Percentiles rank a stretch among this genome's conserved stretches.
These are phyloP conservation scores for Malus domestica DNA, from an alignment of 306 rosid genomes.

Conservation along the genomic window DNA sequence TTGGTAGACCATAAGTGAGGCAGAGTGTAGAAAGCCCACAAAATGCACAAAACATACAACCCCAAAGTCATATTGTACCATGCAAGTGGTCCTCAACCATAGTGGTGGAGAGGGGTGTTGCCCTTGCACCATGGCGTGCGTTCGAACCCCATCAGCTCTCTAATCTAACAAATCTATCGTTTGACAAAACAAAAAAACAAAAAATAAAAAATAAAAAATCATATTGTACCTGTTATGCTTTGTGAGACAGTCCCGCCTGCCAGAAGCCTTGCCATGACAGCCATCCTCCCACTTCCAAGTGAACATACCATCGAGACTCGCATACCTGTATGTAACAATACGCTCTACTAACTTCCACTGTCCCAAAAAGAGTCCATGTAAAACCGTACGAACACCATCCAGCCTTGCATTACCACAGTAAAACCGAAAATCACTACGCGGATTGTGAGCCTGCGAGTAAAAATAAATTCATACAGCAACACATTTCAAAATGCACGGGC, in stretches of 20 bases:
- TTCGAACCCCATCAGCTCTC: too few relatives aligned
- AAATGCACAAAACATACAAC: background rate
- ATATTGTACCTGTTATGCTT: conserved; percentile 43
- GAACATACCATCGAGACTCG: conserved; percentile 49
- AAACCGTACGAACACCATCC: background rate
- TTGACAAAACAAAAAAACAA: too few relatives aligned
- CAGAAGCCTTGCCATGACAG: conserved; percentile 71
- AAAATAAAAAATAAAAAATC: background rate
- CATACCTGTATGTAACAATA: background rate
- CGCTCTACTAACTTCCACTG: background rate
- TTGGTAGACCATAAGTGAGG: background rate
- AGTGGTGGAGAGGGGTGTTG: too few relatives aligned
- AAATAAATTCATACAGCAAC: background rate
- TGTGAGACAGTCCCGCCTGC: conserved; percentile 51
- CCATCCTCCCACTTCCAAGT: conserved; percentile 75
- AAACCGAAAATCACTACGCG: background rate
- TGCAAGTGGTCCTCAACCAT: too few relatives aligned
- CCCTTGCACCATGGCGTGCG: too few relatives aligned
- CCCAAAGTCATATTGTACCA: conserved; percentile 31
- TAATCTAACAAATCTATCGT: too few relatives aligned
- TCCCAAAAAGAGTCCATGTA: background rate
- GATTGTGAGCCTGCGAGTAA: background rate
- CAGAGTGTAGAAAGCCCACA: background rate
- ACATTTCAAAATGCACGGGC: background rate
- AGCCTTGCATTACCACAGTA: background rate